Evolutionary conservation across 208 protist genomes (phyloP).

Genomic region (Vickermania spadyakhi): DNA sequence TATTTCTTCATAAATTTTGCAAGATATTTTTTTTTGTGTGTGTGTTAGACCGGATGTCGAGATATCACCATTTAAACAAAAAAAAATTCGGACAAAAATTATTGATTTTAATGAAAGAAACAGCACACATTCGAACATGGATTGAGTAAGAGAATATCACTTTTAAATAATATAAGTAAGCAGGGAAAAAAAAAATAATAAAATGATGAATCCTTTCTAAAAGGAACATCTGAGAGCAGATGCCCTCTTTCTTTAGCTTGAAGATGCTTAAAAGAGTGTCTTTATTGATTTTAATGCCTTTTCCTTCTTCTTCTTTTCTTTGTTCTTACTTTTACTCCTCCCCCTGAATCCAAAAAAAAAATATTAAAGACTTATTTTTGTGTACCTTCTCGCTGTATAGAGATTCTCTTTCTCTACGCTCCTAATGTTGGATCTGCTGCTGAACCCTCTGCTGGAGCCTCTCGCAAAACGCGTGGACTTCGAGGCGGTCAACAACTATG

Average conservation of each 20-base stretch:
- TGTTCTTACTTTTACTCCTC: conserved; percentile 1
- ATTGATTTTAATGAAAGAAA: no score
- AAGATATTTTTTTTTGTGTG: no score
- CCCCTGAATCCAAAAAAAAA: no score
- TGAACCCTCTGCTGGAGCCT: neutral
- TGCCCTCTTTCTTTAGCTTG: conserved; percentile 1
- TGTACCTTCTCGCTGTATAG: neutral
- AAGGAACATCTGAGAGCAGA: neutral
- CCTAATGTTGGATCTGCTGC: conserved; percentile 1
- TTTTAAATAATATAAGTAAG: no score
- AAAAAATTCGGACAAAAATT: no score
- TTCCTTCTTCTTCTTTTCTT: conserved; percentile 1
- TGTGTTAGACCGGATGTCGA: no score
- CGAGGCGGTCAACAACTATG: neutral
- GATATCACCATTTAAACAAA: no score
- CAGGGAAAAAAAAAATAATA: conserved; percentile 6
- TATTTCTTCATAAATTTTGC: no score
- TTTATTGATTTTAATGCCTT: conserved; percentile 9
- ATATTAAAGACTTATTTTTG: no score
- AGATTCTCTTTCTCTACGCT: neutral
- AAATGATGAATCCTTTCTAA: neutral
- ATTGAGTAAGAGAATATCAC: no score
- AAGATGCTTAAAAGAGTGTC: no score
- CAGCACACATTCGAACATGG: no score
- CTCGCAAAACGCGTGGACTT: conserved; percentile 1